These are phyloP conservation scores for Serendipita vermifera DNA, from an alignment of 768 basidiomycete genomes.

Conservation along the genomic window DNA sequence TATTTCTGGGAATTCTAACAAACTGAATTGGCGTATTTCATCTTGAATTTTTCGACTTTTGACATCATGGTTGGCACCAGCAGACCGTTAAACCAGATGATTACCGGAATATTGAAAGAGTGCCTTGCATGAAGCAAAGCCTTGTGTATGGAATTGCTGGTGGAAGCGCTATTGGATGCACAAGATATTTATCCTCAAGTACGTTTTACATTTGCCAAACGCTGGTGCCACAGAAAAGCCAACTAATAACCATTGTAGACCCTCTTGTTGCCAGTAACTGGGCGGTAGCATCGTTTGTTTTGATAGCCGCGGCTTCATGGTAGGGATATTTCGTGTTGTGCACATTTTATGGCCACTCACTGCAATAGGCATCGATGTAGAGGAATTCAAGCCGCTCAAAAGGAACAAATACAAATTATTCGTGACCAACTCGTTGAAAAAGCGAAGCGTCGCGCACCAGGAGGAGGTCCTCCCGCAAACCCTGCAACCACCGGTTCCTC, in stretches of 20 bases:
- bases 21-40: background rate
- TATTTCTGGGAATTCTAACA: background rate
- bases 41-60: too few relatives aligned
- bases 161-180: conserved; percentile 5
- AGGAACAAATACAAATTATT: conserved; percentile 5
- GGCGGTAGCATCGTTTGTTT: conserved; percentile 2
- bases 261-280: background rate
- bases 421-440: background rate
- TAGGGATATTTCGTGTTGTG: background rate
- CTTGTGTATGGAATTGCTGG: conserved; percentile 4
- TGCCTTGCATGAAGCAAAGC: conserved; percentile 1
- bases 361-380: background rate
- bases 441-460: background rate
- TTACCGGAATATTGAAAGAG: background rate
- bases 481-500: too few relatives aligned
- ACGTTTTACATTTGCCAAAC: background rate
- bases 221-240: background rate
- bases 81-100: conserved; percentile 1
- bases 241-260: background rate
- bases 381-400: background rate
- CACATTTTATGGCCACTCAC: background rate
- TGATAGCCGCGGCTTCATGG: background rate
- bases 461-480: too few relatives aligned
- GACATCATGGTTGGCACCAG: too few relatives aligned
- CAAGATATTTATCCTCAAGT: conserved; percentile 1